Conservation (phyloP, 208 protist genomes). For the Leishmania guyanensis region DNA sequence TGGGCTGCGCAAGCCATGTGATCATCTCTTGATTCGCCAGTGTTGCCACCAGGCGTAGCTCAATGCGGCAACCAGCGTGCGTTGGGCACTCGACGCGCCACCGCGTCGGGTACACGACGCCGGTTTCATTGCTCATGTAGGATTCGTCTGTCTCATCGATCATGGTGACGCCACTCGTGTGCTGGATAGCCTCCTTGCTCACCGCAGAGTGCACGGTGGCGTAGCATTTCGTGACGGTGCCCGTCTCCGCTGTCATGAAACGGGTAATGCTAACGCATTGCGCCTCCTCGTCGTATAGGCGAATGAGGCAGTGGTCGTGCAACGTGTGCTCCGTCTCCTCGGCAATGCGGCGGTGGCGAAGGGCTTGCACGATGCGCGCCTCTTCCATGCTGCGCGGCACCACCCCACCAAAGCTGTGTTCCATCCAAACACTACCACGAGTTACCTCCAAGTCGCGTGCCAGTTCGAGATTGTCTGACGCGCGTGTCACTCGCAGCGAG, state of each 20-base stretch:
- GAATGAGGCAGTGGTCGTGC: constrained; percentile 48
- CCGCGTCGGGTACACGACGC: constrained; percentile 41
- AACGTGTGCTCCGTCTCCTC: constrained; percentile 29
- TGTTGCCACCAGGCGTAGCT: constrained; percentile 37
- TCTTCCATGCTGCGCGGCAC: constrained; percentile 47
- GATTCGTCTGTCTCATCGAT: constrained; percentile 20
- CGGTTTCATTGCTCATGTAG: constrained; percentile 45
- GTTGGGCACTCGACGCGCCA: constrained; percentile 42
- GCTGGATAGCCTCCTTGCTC: constrained; percentile 33
- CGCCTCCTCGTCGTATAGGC: constrained; percentile 46
- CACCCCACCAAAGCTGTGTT: constrained; percentile 59
- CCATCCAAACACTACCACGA: constrained; percentile 48
- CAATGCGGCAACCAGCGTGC: constrained; percentile 27
- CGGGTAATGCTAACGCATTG: constrained; percentile 39
- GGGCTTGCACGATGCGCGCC: constrained; percentile 29
- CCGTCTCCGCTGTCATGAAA: constrained; percentile 17
- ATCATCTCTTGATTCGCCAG: constrained; percentile 63
- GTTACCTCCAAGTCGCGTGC: constrained; percentile 34
- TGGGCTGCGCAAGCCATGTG: constrained; percentile 46
- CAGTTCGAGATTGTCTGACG: constrained; percentile 50
- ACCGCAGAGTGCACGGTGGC: constrained; percentile 37
- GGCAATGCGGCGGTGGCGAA: constrained; percentile 27
- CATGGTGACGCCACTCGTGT: constrained; percentile 31
- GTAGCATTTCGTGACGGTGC: constrained; percentile 13
- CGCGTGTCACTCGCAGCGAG: constrained; percentile 42